Evolutionary conservation across 352 stramenopile species (phyloP).

Genomic region (Phytophthora cactorum): DNA sequence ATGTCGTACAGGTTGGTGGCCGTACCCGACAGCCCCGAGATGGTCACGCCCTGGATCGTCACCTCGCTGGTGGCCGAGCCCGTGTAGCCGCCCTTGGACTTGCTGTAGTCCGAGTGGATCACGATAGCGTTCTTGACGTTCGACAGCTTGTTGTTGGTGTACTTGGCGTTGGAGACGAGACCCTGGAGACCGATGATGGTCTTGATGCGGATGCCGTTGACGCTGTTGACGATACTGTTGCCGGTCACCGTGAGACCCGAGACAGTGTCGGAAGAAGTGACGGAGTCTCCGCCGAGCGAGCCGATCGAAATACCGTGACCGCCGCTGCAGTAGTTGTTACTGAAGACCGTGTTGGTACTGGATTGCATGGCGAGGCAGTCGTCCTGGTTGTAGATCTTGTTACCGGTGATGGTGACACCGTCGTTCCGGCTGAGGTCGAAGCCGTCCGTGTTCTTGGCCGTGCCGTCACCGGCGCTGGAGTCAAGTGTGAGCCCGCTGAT

Average conservation of each 20-base stretch:
- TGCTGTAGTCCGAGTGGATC: constrained; percentile 24
- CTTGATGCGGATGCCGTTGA: constrained; percentile 24
- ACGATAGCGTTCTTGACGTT: constrained; percentile 26
- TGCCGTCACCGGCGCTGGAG: constrained; percentile 9
- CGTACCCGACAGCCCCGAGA: constrained; percentile 26
- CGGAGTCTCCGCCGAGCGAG: constrained; percentile 33
- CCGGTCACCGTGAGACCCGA: constrained; percentile 25
- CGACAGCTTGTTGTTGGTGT: constrained; percentile 26
- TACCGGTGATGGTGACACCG: constrained; percentile 15
- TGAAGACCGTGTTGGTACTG: constrained; percentile 28
- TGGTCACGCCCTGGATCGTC: constrained; percentile 10
- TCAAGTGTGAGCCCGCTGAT: constrained; percentile 15
- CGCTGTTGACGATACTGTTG: constrained; percentile 37
- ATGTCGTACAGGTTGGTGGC: constrained; percentile 38
- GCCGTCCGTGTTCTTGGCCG: constrained; percentile 18
- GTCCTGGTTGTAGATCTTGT: constrained; percentile 29
- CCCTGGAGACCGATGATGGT: constrained; percentile 29
- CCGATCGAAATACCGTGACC: constrained; percentile 38
- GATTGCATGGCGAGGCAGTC: constrained; percentile 20
- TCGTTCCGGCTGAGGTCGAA: constrained; percentile 18
- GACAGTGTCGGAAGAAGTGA: constrained; percentile 22
- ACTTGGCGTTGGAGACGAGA: constrained; percentile 23
- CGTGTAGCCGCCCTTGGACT: constrained; percentile 30
- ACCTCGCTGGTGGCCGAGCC: constrained; percentile 20
- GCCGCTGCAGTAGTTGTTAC: constrained; percentile 17